phyloP scores from a whole-genome alignment of 2,329 filamentous ascomycete genomes.

The Colletotrichum sp. region DNA sequence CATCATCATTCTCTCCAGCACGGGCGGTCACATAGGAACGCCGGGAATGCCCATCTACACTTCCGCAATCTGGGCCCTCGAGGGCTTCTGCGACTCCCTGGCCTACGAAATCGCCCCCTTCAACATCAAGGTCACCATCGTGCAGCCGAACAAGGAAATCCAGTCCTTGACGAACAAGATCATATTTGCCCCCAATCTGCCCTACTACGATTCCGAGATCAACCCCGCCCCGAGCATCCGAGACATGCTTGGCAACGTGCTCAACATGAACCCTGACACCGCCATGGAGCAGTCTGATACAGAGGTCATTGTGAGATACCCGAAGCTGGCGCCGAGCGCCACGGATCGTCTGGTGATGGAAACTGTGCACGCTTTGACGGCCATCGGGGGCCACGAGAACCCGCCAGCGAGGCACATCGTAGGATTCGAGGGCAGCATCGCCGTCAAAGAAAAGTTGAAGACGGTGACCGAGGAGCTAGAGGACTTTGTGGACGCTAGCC shows the following conservation, averaged over 20 bases:
- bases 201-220: conserved; percentile 65
- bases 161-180: conserved; percentile 86
- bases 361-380: conserved; percentile 88
- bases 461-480: conserved; percentile 96
- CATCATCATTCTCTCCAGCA: conserved; percentile 87
- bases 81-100: conserved; percentile 93
- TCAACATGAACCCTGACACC: conserved; percentile 78
- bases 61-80: conserved; percentile 90
- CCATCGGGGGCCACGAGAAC: conserved; percentile 95
- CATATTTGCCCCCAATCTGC: conserved; percentile 79
- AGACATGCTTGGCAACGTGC: conserved; percentile 79
- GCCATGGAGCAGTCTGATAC: conserved; percentile 39
- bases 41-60: conserved; percentile 91
- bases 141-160: conserved; percentile 95
- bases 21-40: conserved; percentile 90
- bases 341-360: conserved; percentile 81
- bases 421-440: conserved; percentile 83
- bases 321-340: conserved; percentile 70
- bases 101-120: conserved; percentile 97
- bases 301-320: conserved; percentile 71
- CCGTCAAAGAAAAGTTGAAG: conserved; percentile 95
- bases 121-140: conserved; percentile 94
- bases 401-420: conserved; percentile 94
- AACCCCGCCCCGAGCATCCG: conserved; percentile 82
- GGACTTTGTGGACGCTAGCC: conserved; percentile 91